Evolutionary conservation across 1,284 basidiomycete species (phyloP), one percentile per base, ranked within the genome.

Genomic region (Vanrija pseudolonga): DNA sequence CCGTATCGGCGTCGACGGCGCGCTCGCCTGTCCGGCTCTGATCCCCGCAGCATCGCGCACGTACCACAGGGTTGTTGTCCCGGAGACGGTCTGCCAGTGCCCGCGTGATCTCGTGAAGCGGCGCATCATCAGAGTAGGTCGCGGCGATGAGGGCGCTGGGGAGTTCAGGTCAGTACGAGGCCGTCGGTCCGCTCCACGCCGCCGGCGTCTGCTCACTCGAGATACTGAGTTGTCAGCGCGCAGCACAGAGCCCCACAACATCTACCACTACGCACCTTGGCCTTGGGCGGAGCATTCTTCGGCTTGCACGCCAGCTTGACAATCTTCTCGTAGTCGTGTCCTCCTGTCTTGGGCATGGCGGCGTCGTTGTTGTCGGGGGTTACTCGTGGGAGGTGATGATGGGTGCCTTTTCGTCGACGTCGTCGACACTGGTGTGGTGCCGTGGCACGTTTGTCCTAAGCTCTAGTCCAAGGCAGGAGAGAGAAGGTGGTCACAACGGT

Each of bases 241-340:
- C 26, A 26, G 26, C 26, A 26, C 24, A 7, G 7, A 26, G 26
- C 26, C 26, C 49, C 17, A 11, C 9, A 7, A 19, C 17, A 17
- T 9, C 26, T 26, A 26, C 7, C 19, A 15, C 4, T 11, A 68
- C 73, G 45, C 66, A 90, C 91, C 83, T 97, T 97, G 61, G 89
- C 77, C 77, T 97, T 97, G 59, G 93, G 93, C 8, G 90, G 86
- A 3, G 89, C 90, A 55, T 89, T 85, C 79, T 96, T 97, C 44
- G 93, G 89, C 81, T 96, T 95, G 78, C 89, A 92, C 22, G 90
- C 91, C 70, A 90, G 80, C 80, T 93, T 94, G 65, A 94, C 86
- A 26, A 61, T 61, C 60, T 61, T 81, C 48, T 61, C 60, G 36
- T 56, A 58, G 51, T 61, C 59, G 24, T 56, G 53, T 42, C 24